Conservation (phyloP, 306 rosid genomes). For the Datisca glomerata region DNA sequence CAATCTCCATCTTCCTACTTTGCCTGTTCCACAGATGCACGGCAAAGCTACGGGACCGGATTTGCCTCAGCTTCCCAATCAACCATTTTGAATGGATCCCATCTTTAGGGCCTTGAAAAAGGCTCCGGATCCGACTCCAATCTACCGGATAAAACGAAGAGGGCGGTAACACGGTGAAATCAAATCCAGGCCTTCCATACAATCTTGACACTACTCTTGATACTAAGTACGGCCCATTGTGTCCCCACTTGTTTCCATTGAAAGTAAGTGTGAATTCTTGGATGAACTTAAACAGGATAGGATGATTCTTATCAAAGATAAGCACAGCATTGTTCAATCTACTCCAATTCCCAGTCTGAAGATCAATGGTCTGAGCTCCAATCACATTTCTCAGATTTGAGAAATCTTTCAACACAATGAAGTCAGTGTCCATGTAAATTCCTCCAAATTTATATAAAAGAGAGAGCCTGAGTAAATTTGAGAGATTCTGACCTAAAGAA, state of each 20-base stretch:
- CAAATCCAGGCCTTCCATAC: conserved; percentile 29
- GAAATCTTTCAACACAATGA: conserved; percentile 54
- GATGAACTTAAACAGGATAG: conserved; percentile 62
- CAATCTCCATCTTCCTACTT: conserved; percentile 41
- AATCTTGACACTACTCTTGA: conserved; percentile 79
- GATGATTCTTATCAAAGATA: conserved; percentile 69
- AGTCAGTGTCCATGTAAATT: conserved; percentile 55
- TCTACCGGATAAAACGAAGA: conserved; percentile 77
- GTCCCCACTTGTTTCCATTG: conserved; percentile 95
- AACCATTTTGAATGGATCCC: conserved; percentile 46
- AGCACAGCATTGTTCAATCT: conserved; percentile 79
- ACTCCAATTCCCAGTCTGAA: conserved; percentile 57
- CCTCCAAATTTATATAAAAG: conserved; percentile 76
- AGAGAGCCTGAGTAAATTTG: conserved; percentile 67
- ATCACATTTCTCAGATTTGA: conserved; percentile 57
- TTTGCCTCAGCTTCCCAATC: conserved; percentile 33
- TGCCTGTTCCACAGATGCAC: conserved; percentile 82
- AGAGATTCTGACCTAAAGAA: conserved; percentile 79
- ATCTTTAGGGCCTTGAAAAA: conserved; percentile 48
- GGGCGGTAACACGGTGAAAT: conserved; percentile 53
- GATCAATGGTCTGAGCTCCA: conserved; percentile 75
- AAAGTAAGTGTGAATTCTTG: conserved; percentile 77
- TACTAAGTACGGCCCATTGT: conserved; percentile 87
- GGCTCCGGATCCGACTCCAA: conserved; percentile 47
- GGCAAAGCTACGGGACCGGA: conserved; percentile 41